Evolutionary conservation across 106 monocot species (phyloP).

Genomic region (Platanthera guangdongensis): DNA sequence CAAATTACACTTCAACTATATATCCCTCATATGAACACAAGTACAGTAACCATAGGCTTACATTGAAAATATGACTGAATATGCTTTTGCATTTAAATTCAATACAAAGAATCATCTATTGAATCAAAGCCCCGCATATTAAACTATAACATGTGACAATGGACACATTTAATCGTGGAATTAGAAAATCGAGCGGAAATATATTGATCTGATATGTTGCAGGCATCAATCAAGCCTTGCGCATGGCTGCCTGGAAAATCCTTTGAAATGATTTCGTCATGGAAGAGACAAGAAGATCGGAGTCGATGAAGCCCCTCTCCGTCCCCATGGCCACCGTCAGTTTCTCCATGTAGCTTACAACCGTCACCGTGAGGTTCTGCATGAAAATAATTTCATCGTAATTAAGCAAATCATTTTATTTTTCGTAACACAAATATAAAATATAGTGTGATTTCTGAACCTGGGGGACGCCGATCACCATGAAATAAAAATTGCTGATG

Average conservation of each 20-base stretch:
- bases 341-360: conserved; percentile 73
- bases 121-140: not conserved
- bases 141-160: conserved; percentile 1
- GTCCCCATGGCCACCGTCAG: conserved; percentile 55
- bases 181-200: not conserved
- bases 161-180: not conserved
- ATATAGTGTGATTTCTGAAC: conserved; percentile 10
- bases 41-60: not conserved
- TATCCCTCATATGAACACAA: not conserved
- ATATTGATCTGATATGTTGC: not conserved
- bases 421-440: not conserved
- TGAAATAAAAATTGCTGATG: conserved; percentile 50
- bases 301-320: conserved; percentile 64
- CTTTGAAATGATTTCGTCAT: conserved; percentile 51
- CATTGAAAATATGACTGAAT: not conserved
- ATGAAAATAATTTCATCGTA: not conserved
- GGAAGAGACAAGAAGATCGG: conserved; percentile 30
- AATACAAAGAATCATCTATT: not conserved
- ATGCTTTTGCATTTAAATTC: conserved; percentile 1
- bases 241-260: conserved; percentile 39
- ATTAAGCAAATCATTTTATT: conserved; percentile 1
- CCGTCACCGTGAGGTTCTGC: conserved; percentile 53
- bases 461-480: conserved; percentile 68
- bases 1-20: not conserved
- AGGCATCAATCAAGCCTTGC: not conserved